Conservation (phyloP, 306 rosid species). For the Pyrus bretschneideri region DNA sequence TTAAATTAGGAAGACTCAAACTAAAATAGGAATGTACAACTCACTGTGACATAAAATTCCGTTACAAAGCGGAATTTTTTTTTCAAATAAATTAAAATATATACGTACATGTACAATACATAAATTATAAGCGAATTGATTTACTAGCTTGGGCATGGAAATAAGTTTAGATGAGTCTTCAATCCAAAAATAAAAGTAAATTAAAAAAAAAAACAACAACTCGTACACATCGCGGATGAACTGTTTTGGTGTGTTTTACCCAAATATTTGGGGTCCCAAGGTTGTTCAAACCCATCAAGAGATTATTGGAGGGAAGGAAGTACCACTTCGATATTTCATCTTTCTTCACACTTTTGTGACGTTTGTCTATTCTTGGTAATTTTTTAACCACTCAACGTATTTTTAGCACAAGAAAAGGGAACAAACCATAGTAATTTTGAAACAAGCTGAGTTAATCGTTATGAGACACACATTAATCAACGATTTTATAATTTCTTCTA, state of each 20-base stretch:
- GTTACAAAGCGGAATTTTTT: no score
- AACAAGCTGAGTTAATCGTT: neutral
- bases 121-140: neutral
- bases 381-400: neutral
- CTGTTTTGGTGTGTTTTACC: neutral
- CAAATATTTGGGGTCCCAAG: neutral
- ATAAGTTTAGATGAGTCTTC: neutral
- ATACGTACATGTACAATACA: no score
- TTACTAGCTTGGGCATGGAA: neutral
- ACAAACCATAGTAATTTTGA: neutral
- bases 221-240: neutral
- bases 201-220: neutral
- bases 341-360: slow-evolving; percentile 2
- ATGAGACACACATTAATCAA: neutral
- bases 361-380: neutral
- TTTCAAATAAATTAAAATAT: no score
- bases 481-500: no score
- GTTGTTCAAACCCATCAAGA: neutral
- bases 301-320: slow-evolving; percentile 15
- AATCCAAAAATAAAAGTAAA: neutral
- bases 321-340: slow-evolving; percentile 12
- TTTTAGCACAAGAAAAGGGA: neutral
- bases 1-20: no score
- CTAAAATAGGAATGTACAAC: no score
- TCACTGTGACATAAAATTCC: no score